These are phyloP conservation scores for Dactylorhiza incarnata DNA, from an alignment of 106 monocot genomes.

Conservation along the genomic window DNA sequence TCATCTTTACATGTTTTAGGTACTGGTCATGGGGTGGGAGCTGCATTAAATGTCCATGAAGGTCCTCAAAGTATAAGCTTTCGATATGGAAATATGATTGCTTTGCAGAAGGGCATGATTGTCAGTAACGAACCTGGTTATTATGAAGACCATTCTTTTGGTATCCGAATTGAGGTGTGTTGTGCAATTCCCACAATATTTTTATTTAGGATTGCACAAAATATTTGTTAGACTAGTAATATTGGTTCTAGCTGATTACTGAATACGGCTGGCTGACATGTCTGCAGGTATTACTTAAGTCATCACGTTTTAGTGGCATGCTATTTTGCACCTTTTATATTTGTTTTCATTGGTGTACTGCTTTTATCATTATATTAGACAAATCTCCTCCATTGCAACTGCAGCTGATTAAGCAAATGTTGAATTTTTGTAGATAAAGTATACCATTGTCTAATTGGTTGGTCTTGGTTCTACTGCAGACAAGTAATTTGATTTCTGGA, in stretches of 20 bases:
- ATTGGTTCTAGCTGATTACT: background rate
- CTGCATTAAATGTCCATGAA: conserved; percentile 98
- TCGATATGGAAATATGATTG: conserved; percentile 83
- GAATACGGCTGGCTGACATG: background rate
- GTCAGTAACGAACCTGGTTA: conserved; percentile 98
- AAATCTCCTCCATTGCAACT: background rate
- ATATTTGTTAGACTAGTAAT: background rate
- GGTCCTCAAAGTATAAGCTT: conserved; percentile 97
- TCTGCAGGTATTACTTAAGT: background rate
- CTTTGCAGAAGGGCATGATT: conserved; percentile 86
- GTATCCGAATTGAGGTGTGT: conserved; percentile 94
- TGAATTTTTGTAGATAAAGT: background rate
- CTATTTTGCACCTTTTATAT: too few relatives aligned
- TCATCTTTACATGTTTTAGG: conserved; percentile 38
- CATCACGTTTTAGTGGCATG: too few relatives aligned
- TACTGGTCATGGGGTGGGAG: conserved; percentile 98
- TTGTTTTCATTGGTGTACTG: too few relatives aligned
- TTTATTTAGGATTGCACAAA: background rate
- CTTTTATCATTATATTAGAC: too few relatives aligned
- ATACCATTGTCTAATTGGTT: background rate
- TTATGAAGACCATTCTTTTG: conserved; percentile 96
- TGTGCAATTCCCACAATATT: background rate
- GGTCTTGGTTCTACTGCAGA: background rate
- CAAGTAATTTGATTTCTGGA: background rate
- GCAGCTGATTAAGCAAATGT: background rate